Evolutionary conservation across 208 protist genomes (phyloP), one percentile per base, ranked within the genome.

Genomic region (Strigomonas culicis): DNA sequence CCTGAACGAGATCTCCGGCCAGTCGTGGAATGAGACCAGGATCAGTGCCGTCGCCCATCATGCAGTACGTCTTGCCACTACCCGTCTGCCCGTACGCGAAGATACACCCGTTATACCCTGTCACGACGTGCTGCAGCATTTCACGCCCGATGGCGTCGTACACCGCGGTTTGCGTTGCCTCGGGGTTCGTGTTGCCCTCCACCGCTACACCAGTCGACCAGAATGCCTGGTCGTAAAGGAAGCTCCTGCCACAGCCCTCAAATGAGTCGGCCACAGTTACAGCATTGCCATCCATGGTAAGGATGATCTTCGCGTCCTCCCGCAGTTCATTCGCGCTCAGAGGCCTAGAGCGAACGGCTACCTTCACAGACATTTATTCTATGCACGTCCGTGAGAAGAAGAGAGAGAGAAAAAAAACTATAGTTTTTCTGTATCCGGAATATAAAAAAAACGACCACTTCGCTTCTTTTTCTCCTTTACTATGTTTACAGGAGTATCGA

Each of bases 1-100:
- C 68, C 22, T 60, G 63, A 66, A 94, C 88, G 11, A 94, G 59
- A 39, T 71, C 77, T 32, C 81, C 64, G 1, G 86, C 75, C 47
- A 93, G 84, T 27, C 89, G 77, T 0, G 89, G 89, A 27, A 91
- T 76, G 50, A 95, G 47, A 11, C 84, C 86, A 0, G 77, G 68
- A 41, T 85, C 65, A 17, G 58, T 44, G 27, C 70, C 58, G 51
- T 50, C 7, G 34, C 86, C 90, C 60, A 93, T 83, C 84, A 95
- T 88, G 43, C 71, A 84, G 72, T 96, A 89, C 34, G 81, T 93
- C 62, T 97, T 95, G 8, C 92, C 92, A 50, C 79, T 91, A 4
- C 92, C 86, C 10, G 92, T 95, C 63, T 97, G 88, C 15, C 88
- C 88, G 64, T 95, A 97, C 31, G 88, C 86, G 59, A 97, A 93